phyloP scores from a whole-genome alignment of 2,329 filamentous ascomycete species.

The Cladosporium sphaerospermum region DNA sequence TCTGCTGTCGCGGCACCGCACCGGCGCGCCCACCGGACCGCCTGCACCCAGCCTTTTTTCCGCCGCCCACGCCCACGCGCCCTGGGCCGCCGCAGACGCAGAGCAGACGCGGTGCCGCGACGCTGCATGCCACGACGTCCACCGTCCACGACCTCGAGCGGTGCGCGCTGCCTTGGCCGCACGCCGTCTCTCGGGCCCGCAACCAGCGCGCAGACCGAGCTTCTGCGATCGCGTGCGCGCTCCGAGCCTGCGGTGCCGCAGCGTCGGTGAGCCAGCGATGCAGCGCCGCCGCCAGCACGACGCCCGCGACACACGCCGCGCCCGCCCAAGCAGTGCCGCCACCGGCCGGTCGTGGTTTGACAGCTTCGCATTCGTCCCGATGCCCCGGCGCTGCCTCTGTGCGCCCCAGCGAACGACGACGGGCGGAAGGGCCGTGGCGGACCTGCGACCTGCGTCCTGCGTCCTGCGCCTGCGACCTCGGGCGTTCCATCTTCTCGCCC shows the following conservation, averaged over 20 bases:
- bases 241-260: background rate
- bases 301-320: background rate
- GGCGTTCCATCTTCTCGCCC: no score
- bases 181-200: background rate
- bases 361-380: conserved; percentile 4
- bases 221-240: conserved; percentile 6
- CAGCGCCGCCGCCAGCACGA: background rate
- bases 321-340: background rate
- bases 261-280: background rate
- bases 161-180: no score
- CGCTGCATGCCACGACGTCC: no score
- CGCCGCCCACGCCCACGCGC: no score
- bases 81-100: no score
- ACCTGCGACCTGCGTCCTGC: no score
- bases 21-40: no score
- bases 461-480: no score
- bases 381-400: background rate
- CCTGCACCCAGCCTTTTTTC: no score
- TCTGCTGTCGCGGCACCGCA: no score
- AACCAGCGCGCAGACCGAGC: conserved; percentile 5
- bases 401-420: background rate
- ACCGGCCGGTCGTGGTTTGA: conserved; percentile 4
- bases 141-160: no score
- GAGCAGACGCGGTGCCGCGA: no score
- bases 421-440: background rate